phyloP scores from a whole-genome alignment of 345 rosid genomes.

The Capsella bursapastoris region DNA sequence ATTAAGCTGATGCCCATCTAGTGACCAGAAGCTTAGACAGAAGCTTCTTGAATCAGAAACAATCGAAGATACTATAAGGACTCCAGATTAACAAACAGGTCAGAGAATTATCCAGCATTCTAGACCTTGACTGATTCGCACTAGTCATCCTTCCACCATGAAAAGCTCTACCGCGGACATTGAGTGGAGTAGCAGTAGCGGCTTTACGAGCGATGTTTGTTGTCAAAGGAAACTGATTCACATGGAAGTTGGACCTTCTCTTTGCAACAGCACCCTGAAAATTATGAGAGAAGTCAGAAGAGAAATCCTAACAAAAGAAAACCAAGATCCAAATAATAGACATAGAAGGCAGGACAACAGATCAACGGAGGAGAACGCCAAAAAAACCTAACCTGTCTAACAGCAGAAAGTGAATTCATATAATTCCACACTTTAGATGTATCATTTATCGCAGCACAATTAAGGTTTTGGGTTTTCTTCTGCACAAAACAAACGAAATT shows the following conservation, averaged over 20 bases:
- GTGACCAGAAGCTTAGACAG: background rate
- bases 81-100: conserved; percentile 12
- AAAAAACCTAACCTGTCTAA: conserved; percentile 64
- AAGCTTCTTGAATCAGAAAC: conserved; percentile 15
- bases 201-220: conserved; percentile 64
- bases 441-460: conserved; percentile 53
- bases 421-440: conserved; percentile 52
- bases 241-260: conserved; percentile 66
- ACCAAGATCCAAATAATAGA: background rate
- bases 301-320: background rate
- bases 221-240: conserved; percentile 60
- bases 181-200: conserved; percentile 51
- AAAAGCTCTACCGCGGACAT: conserved; percentile 52
- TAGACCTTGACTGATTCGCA: conserved; percentile 69
- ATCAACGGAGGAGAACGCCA: background rate
- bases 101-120: conserved; percentile 31
- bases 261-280: conserved; percentile 71
- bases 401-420: conserved; percentile 63
- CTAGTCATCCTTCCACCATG: conserved; percentile 49
- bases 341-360: conserved; percentile 1
- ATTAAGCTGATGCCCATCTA: conserved; percentile 11
- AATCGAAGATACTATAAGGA: conserved; percentile 17
- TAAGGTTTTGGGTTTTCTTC: conserved; percentile 59
- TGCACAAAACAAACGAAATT: conserved; percentile 31
- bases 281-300: conserved; percentile 14